Evolutionary conservation across 306 rosid genomes (phyloP).

Genomic region (Dryas octopetala): DNA sequence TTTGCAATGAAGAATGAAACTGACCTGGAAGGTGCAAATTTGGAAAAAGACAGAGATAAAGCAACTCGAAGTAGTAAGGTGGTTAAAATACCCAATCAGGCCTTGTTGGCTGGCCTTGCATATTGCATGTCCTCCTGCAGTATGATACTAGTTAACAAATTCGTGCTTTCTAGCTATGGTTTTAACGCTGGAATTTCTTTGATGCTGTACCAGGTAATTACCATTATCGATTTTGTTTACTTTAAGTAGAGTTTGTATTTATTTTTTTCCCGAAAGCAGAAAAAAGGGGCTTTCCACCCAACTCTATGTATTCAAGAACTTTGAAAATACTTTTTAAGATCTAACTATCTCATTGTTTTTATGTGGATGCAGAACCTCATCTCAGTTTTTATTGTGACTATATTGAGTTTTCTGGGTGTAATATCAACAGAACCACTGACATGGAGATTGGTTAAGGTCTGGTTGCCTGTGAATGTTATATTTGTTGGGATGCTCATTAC

Average conservation of each 20-base stretch:
- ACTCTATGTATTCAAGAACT: slow-evolving; percentile 11
- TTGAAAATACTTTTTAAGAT: slow-evolving; percentile 15
- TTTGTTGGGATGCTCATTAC: slow-evolving; percentile 97
- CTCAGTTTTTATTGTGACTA: slow-evolving; percentile 72
- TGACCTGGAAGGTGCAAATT: slow-evolving; percentile 73
- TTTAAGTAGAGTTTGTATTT: background rate
- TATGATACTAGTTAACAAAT: slow-evolving; percentile 89
- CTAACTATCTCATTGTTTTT: slow-evolving; percentile 24
- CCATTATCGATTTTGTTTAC: background rate
- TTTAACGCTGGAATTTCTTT: slow-evolving; percentile 90
- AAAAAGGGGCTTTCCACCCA: background rate
- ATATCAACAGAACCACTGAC: slow-evolving; percentile 85
- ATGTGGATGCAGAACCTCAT: slow-evolving; percentile 76
- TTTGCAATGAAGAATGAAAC: slow-evolving; percentile 56
- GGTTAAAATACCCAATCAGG: slow-evolving; percentile 65
- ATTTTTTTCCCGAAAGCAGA: background rate
- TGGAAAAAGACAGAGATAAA: slow-evolving; percentile 54
- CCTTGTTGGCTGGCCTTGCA: slow-evolving; percentile 84
- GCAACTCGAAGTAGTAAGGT: slow-evolving; percentile 38
- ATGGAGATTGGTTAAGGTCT: slow-evolving; percentile 89
- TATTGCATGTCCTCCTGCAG: slow-evolving; percentile 91
- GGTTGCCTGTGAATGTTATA: slow-evolving; percentile 91
- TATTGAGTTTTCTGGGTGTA: slow-evolving; percentile 68
- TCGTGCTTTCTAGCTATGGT: slow-evolving; percentile 84
- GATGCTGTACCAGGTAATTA: slow-evolving; percentile 91